These are phyloP conservation scores for Centella asiatica DNA, from an alignment of 129 eudicot genomes.

Conservation along the genomic window DNA sequence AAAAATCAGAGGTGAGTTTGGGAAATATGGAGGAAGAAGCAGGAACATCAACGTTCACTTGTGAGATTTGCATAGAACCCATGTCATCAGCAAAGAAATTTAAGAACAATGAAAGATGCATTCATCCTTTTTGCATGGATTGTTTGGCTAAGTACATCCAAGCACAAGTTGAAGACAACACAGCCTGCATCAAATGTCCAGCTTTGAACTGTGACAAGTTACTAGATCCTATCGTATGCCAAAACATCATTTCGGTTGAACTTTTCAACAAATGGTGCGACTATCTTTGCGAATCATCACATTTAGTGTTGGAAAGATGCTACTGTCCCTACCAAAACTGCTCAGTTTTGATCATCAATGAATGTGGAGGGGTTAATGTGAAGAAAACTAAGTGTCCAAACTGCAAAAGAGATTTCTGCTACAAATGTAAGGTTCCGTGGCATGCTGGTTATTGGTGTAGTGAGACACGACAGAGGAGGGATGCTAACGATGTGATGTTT, in stretches of 20 bases:
- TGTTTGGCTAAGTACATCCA: constrained; percentile 7
- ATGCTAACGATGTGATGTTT: neutral
- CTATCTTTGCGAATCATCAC: neutral
- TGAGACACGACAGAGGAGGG: neutral
- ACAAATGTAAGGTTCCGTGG: constrained; percentile 1
- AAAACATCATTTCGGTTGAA: neutral
- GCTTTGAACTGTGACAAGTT: neutral
- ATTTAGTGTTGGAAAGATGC: neutral
- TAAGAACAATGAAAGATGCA: neutral
- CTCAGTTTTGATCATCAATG: neutral
- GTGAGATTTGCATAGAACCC: constrained; percentile 8
- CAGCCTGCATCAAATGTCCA: neutral
- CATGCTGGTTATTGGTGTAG: constrained; percentile 2
- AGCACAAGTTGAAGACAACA: neutral
- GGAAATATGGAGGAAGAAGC: neutral
- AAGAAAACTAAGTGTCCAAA: neutral
- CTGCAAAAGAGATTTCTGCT: neutral
- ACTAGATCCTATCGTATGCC: neutral
- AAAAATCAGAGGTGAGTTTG: neutral
- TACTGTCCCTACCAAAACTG: constrained; percentile 3
- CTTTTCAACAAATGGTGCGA: constrained; percentile 4
- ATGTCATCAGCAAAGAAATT: constrained; percentile 3
- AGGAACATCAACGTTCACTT: neutral
- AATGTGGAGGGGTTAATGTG: neutral
- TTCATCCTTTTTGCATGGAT: constrained; percentile 2